Base-by-base conservation (phyloP, 352 stramenopile genomes). In the Aphanomyces euteiches region DNA sequence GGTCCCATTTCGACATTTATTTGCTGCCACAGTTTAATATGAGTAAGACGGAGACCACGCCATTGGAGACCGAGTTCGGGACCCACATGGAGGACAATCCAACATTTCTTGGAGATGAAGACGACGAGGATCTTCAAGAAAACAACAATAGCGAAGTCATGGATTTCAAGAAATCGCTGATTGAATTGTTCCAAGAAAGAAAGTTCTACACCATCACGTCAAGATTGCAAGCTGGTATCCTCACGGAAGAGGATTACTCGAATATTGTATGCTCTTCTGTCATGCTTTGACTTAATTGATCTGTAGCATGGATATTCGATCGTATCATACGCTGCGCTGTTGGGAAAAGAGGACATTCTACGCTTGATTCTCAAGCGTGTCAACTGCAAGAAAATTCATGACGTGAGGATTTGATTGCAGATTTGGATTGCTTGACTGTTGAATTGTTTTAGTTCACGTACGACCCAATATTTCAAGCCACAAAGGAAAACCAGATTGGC, bases 341-440 rank as follows among this genome's bases (percentile, higher is more conserved):
- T 57, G 15, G 60, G 60, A 28, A 17, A 67, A 15, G 37, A 67
- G 28, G 43, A 67, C n/a, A 63, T 67, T 37, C 38, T 57, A 5
- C n/a, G 41, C 5, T 41, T 67, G 12, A 37, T 67, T 13, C 28
- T 67, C 3, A 7, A 15, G 6, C 19, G 17, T n/a, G 47, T 41
- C n/a, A 57, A 56, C 47, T 67, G 36, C 47, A 19, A 28, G 17
- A 5, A 41, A 4, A 10, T 57, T 10, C 15, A 67, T 13, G 19
- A 67, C 13, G 56, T 63, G 21, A 34, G 28, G 28, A 28, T 28
- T 28, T 28, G 28, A 28, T 28, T 2, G 0, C 28, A 28, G 28
- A 2, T 28, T 28, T 28, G 28, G 1, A 28, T 28, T 28, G 28
- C 28, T 28, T 28, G 28, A 28, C 28, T 28, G 28, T 28, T 28